Evolutionary conservation across 1,139 yeast genomes (phyloP).

Genomic region (Kluyveromyces marxianus): DNA sequence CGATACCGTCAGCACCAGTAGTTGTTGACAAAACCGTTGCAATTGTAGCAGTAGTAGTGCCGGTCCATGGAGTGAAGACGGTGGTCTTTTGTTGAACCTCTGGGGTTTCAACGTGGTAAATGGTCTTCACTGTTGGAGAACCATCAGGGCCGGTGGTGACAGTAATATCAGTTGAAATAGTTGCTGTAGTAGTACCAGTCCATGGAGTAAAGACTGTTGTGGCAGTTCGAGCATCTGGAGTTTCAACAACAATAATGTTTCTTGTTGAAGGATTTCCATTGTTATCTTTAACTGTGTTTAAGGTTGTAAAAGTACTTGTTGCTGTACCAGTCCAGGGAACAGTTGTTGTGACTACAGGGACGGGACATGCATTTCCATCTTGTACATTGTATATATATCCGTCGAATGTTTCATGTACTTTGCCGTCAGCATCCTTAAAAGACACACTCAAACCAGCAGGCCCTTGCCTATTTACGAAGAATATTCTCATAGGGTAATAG

Average conservation of each 20-base stretch:
- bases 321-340: slow-evolving; percentile 7
- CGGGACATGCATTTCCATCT: slow-evolving; percentile 9
- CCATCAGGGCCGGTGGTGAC: slow-evolving; percentile 19
- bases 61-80: slow-evolving; percentile 2
- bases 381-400: slow-evolving; percentile 7
- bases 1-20: slow-evolving; percentile 7
- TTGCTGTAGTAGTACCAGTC: slow-evolving; percentile 7
- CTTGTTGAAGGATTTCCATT: slow-evolving; percentile 8
- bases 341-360: slow-evolving; percentile 4
- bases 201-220: slow-evolving; percentile 8
- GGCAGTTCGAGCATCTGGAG: slow-evolving; percentile 10
- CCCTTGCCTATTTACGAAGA: slow-evolving; percentile 14
- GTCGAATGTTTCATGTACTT: slow-evolving; percentile 7
- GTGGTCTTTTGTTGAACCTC: not conserved
- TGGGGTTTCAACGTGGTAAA: slow-evolving; percentile 1
- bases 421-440: slow-evolving; percentile 13
- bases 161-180: not conserved
- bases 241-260: slow-evolving; percentile 12
- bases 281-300: slow-evolving; percentile 6
- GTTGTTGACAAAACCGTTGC: not conserved
- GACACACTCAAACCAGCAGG: slow-evolving; percentile 12
- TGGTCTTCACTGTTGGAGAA: slow-evolving; percentile 8
- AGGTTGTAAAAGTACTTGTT: slow-evolving; percentile 11
- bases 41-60: not conserved
- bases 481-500: slow-evolving; percentile 16